These are phyloP conservation scores for Neurospora tetrasperma DNA, from an alignment of 495 filamentous ascomycete genomes.

Conservation along the genomic window DNA sequence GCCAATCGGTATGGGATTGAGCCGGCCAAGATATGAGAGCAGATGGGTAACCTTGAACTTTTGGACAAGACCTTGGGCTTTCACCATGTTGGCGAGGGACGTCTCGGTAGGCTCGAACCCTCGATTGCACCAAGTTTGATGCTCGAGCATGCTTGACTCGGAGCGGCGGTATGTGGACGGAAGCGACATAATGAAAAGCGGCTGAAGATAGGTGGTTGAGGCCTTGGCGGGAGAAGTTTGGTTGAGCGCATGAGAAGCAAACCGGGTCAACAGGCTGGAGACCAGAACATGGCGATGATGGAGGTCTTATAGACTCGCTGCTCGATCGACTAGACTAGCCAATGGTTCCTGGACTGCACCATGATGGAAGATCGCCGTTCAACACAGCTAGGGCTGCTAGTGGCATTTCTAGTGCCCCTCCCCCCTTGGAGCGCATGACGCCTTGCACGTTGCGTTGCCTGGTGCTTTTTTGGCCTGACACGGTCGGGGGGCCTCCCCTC, in stretches of 20 bases:
- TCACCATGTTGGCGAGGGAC: slow-evolving; percentile 18
- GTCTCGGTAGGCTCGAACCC: slow-evolving; percentile 34
- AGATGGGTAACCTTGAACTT: slow-evolving; percentile 23
- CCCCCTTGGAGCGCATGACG: background rate
- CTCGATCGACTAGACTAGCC: background rate
- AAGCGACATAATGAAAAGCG: background rate
- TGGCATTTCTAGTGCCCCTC: background rate
- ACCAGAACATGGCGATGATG: background rate
- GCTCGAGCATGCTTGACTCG: slow-evolving; percentile 14
- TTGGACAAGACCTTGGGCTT: slow-evolving; percentile 4
- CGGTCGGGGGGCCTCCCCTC: background rate
- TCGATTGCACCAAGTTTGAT: slow-evolving; percentile 30
- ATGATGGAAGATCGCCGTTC: background rate
- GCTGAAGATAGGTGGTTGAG: background rate
- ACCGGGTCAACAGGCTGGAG: background rate
- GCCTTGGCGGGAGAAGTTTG: background rate
- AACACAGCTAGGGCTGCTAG: background rate
- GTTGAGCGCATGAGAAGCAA: background rate
- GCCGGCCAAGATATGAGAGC: slow-evolving; percentile 36
- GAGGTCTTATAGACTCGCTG: background rate
- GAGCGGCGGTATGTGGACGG: background rate
- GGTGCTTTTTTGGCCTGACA: background rate
- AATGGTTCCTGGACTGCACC: background rate
- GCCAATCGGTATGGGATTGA: slow-evolving; percentile 32
- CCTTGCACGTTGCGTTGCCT: background rate